These are phyloP conservation scores for Mycena chlorophos DNA, from an alignment of 768 basidiomycete genomes.

Conservation along the genomic window DNA sequence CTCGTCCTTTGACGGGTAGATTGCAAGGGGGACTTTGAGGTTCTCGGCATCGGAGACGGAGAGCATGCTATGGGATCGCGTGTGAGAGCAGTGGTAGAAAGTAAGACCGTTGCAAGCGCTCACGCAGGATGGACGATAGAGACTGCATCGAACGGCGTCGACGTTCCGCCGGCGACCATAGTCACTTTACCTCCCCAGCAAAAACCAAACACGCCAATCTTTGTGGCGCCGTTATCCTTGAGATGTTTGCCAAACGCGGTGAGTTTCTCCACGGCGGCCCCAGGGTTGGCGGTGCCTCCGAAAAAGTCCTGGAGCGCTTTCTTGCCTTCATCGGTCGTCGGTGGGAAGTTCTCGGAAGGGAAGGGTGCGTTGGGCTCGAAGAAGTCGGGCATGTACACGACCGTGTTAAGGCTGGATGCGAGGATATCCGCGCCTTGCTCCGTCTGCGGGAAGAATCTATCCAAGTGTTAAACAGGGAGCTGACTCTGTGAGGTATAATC, in stretches of 20 bases:
- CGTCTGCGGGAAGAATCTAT: constrained; percentile 60
- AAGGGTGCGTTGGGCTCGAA: constrained; percentile 56
- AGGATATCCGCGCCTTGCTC: constrained; percentile 66
- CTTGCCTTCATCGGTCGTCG: constrained; percentile 53
- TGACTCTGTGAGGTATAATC: neutral
- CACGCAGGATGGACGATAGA: constrained; percentile 61
- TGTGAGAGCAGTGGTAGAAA: neutral
- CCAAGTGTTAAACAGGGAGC: neutral
- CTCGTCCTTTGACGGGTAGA: constrained; percentile 63
- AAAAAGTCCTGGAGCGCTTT: constrained; percentile 59
- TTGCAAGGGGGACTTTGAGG: constrained; percentile 51
- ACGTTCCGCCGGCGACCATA: constrained; percentile 38
- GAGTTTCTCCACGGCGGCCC: constrained; percentile 41
- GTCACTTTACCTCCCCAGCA: constrained; percentile 64
- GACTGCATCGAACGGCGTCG: constrained; percentile 48
- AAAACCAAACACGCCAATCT: constrained; percentile 53
- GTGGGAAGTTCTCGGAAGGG: constrained; percentile 51
- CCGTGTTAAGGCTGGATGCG: constrained; percentile 27
- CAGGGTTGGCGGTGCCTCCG: constrained; percentile 48
- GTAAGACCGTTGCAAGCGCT: constrained; percentile 22
- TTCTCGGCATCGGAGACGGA: constrained; percentile 50
- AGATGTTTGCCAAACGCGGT: constrained; percentile 41
- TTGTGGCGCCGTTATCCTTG: constrained; percentile 43
- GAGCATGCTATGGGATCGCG: constrained; percentile 43
- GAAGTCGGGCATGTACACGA: constrained; percentile 68